These are phyloP conservation scores for Phoenix dactylifera DNA, from an alignment of 176 grass and related monocot species.

Conservation along the genomic window DNA sequence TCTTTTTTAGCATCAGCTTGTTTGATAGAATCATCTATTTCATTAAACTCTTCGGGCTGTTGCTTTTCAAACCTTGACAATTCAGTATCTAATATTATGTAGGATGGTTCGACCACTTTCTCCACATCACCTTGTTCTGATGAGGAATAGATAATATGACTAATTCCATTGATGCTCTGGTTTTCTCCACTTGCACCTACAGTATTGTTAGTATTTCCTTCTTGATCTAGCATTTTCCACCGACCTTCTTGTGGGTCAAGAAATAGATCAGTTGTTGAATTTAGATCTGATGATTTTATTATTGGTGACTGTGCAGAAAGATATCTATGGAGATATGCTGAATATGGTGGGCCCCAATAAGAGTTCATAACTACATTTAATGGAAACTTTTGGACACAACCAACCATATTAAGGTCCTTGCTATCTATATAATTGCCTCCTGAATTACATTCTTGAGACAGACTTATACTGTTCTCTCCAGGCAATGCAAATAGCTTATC, in stretches of 20 bases:
- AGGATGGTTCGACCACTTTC: slow-evolving; percentile 38
- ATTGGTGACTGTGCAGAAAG: slow-evolving; percentile 45
- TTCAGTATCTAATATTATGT: slow-evolving; percentile 35
- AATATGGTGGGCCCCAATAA: slow-evolving; percentile 59
- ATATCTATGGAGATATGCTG: slow-evolving; percentile 42
- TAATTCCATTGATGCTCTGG: slow-evolving; percentile 8
- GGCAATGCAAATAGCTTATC: slow-evolving; percentile 30
- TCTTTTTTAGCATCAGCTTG: slow-evolving; percentile 40
- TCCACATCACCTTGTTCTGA: slow-evolving; percentile 17
- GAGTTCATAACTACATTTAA: slow-evolving; percentile 32
- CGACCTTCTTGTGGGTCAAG: slow-evolving; percentile 83
- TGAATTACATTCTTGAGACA: slow-evolving; percentile 20
- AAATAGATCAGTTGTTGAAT: slow-evolving; percentile 66
- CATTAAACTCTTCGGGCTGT: slow-evolving; percentile 23
- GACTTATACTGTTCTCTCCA: slow-evolving; percentile 19
- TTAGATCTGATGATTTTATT: slow-evolving; percentile 26
- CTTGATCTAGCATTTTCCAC: slow-evolving; percentile 82
- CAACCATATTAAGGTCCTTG: slow-evolving; percentile 20
- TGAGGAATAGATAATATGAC: slow-evolving; percentile 16
- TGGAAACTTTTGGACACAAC: slow-evolving; percentile 28
- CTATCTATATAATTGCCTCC: slow-evolving; percentile 24
- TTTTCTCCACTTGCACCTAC: slow-evolving; percentile 19
- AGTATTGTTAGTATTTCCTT: slow-evolving; percentile 21
- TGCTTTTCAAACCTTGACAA: slow-evolving; percentile 6
- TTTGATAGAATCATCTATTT: slow-evolving; percentile 12